phyloP scores from a whole-genome alignment of 441 rosid genomes.

The Raphanus hybrid region DNA sequence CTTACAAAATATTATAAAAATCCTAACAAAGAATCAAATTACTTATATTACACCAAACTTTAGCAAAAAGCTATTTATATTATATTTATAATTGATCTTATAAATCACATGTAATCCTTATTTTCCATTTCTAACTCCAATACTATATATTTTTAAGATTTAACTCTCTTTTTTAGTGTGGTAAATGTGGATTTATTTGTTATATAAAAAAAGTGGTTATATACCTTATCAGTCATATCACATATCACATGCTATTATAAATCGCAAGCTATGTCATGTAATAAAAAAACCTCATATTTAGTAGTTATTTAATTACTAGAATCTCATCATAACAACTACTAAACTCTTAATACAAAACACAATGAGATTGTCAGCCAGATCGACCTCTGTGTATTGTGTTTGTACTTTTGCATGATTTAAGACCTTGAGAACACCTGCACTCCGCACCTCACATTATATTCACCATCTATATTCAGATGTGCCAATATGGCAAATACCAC shows the following conservation, averaged over 20 bases:
- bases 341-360: neutral
- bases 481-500: too few species aligned
- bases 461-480: too few species aligned
- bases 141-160: too few species aligned
- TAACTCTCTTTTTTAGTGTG: too few species aligned
- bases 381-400: neutral
- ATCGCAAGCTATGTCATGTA: neutral
- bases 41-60: neutral
- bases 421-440: neutral
- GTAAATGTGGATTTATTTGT: too few species aligned
- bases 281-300: neutral
- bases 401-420: neutral
- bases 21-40: neutral
- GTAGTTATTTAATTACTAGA: neutral
- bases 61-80: too few species aligned
- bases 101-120: neutral
- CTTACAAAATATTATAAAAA: neutral
- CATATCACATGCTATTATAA: too few species aligned
- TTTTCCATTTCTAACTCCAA: neutral
- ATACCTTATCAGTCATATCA: too few species aligned
- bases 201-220: too few species aligned
- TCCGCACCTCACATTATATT: neutral
- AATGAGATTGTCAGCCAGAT: neutral
- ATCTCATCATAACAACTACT: neutral
- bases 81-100: too few species aligned